Base-by-base conservation (phyloP, 306 rosid species). In the Corylus americana region DNA sequence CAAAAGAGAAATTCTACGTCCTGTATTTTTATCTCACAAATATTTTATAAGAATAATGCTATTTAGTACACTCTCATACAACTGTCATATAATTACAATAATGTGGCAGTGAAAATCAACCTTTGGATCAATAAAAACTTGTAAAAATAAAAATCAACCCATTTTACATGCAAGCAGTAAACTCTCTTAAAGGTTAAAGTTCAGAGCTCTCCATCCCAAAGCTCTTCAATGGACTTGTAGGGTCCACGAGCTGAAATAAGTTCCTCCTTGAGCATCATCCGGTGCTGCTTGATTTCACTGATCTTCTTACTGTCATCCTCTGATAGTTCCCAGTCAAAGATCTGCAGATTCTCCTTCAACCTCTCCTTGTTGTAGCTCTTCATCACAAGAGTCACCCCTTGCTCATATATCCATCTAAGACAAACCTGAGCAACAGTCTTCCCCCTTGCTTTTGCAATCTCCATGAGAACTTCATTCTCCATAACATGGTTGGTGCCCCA, bases 401-500 rank as follows among this genome's bases (percentile, higher is more conserved):
- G 74, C 51, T 70, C 55, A 70, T 70, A 70, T 9, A 70, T 7
- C 53, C 31, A 70, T 70, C 74, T 70, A 5, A 70, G 74, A 42
- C 54, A 70, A 70, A 71, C 75, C 75, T 71, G 47, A 3, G 61
- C 75, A 50, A 71, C 47, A 71, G 44, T 71, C 54, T 71, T 50
- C 44, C 75, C 47, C 0, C 20, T 27, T 22, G 75, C 42, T 11
- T 48, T 51, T 3, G 61, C 75, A 71, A 71, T 49, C 39, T 71
- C 45, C 11, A 49, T 71, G 22, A 71, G 75, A 7, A 9, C 13
- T 22, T 71, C 75, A 71, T 71, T 71, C 20, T 71, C 59, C 59
- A 71, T 12, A 16, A 71, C 75, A 48, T 50, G 35, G 37, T 71
- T 71, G 20, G 75, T 71, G 20, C 75, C 75, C 75, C 75, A 71